Evolutionary conservation across 139 green algal species (phyloP).

Genomic region (Penium margaritaceum): DNA sequence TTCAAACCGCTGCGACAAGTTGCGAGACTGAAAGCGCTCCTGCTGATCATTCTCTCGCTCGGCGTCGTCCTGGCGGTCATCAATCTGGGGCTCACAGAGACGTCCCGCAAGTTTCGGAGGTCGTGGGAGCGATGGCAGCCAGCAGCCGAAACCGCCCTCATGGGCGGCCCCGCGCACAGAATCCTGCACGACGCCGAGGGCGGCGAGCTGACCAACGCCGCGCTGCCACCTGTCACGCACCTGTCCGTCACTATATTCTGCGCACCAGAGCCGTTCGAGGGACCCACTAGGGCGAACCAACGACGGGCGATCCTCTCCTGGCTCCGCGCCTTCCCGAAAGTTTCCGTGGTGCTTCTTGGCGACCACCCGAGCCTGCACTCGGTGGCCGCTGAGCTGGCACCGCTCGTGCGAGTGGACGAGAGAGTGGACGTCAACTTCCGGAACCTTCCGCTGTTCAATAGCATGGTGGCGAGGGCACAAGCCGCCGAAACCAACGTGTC

Average conservation of each 20-base stretch:
- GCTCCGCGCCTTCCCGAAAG: constrained; percentile 7
- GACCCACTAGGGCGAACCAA: not conserved
- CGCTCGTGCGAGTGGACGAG: constrained; percentile 9
- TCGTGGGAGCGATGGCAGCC: too few species aligned
- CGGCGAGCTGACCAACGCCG: too few species aligned
- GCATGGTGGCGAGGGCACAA: constrained; percentile 27
- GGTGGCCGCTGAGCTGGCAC: constrained; percentile 5
- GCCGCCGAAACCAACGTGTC: constrained; percentile 14
- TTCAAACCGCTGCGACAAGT: too few species aligned
- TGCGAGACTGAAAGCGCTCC: too few species aligned
- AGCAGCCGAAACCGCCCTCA: too few species aligned
- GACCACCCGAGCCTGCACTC: constrained; percentile 15
- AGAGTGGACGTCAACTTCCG: constrained; percentile 19
- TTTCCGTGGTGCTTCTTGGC: constrained; percentile 13
- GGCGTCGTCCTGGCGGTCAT: too few species aligned
- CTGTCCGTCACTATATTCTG: constrained; percentile 27
- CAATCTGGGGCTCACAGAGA: too few species aligned
- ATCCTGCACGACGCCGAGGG: too few species aligned
- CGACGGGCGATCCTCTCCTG: constrained; percentile 29
- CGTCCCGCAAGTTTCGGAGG: too few species aligned
- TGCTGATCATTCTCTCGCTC: too few species aligned
- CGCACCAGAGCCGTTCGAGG: constrained; percentile 18
- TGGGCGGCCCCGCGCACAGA: too few species aligned
- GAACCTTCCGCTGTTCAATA: constrained; percentile 21
- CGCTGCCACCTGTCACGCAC: too few species aligned